Evolutionary conservation across 108 stramenopile species (phyloP).

Genomic region (Cylindrotheca fusiformis): DNA sequence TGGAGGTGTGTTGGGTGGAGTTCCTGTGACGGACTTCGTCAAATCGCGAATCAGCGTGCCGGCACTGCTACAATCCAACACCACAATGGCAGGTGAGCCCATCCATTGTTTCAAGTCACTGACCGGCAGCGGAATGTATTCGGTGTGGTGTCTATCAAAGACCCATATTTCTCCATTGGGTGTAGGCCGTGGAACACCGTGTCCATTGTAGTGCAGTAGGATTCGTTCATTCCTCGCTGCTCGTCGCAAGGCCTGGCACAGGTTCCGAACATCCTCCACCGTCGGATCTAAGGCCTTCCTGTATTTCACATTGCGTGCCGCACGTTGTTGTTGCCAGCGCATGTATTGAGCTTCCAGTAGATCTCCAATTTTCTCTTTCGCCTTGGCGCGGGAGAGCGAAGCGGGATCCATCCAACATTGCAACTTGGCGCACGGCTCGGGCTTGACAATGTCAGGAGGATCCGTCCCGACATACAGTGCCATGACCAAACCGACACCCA

Average conservation of each 20-base stretch:
- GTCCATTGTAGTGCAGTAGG: conserved; percentile 98
- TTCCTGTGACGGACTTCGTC: conserved; percentile 39
- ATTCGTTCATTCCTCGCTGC: conserved; percentile 82
- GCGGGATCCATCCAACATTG: conserved; percentile 97
- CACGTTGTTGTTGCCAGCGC: conserved; percentile 76
- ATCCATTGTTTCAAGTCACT: conserved; percentile 89
- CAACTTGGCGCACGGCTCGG: conserved; percentile 86
- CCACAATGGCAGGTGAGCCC: conserved; percentile 88
- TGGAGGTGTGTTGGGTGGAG: conserved; percentile 29
- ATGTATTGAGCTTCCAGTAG: conserved; percentile 91
- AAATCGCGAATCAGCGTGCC: conserved; percentile 91
- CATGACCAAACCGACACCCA: conserved; percentile 89
- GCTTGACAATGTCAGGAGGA: conserved; percentile 92
- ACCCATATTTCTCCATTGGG: conserved; percentile 96
- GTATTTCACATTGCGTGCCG: conserved; percentile 57
- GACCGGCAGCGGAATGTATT: conserved; percentile 95
- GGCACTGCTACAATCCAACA: conserved; percentile 92
- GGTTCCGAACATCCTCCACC: conserved; percentile 82
- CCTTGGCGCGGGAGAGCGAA: conserved; percentile 65
- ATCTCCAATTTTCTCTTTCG: conserved; percentile 85
- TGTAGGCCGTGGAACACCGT: conserved; percentile 97
- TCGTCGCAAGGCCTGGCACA: conserved; percentile 76
- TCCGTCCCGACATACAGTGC: conserved; percentile 93
- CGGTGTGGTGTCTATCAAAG: conserved; percentile 95
- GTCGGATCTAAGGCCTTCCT: conserved; percentile 90